Conservation (phyloP, 345 rosid genomes). For the Toxicodendron radicans region DNA sequence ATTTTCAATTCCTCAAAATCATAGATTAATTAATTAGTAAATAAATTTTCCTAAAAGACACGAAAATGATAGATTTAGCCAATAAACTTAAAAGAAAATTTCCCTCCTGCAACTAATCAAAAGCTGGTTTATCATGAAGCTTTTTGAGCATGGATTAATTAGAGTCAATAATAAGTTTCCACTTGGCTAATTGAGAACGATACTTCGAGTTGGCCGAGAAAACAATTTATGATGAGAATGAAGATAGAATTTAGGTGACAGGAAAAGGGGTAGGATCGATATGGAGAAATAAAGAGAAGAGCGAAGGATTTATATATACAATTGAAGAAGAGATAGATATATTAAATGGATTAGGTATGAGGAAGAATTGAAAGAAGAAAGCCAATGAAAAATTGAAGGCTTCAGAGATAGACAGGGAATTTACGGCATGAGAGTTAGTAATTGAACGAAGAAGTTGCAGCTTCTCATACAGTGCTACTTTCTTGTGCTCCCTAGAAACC, state of each 20-base stretch:
- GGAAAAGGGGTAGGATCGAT: too few species aligned
- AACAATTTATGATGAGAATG: neutral
- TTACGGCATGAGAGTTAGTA: conserved; percentile 50
- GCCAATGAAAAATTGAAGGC: conserved; percentile 20
- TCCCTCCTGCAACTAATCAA: neutral
- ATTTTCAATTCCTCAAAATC: neutral
- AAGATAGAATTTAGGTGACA: neutral
- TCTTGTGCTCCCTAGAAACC: conserved; percentile 63
- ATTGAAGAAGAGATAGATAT: neutral
- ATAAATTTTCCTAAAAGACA: neutral
- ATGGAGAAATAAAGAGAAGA: neutral
- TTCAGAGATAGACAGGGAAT: conserved; percentile 20
- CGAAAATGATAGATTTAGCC: neutral
- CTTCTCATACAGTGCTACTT: conserved; percentile 48
- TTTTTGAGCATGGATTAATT: neutral
- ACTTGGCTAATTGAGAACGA: neutral
- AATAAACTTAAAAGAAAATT: neutral
- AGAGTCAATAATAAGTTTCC: conserved; percentile 2
- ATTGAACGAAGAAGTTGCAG: conserved; percentile 55
- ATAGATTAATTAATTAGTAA: neutral
- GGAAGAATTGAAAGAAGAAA: conserved; percentile 7
- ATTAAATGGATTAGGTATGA: neutral
- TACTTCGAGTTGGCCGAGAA: neutral
- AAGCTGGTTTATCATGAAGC: neutral
- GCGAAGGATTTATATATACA: neutral